A percentile compares a stretch with the other conserved stretches of the same genome.
Conservation (phyloP, 345 rosid species). For the Melaleuca alternifolia region DNA sequence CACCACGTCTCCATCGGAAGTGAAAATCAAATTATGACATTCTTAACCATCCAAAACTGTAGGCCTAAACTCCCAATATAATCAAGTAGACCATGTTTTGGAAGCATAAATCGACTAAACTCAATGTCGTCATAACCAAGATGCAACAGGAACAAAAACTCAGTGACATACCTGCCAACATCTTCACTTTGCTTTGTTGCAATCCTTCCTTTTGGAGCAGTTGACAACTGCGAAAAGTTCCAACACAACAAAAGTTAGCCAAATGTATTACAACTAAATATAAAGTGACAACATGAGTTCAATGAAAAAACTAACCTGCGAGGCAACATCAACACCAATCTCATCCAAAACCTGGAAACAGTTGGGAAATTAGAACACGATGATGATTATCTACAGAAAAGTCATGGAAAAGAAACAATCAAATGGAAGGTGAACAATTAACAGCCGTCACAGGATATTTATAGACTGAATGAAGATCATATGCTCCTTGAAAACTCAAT, state of each 20-base stretch:
- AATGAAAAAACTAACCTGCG: conserved; percentile 56
- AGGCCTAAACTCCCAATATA: neutral
- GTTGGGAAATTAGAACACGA: neutral
- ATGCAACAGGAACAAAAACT: neutral
- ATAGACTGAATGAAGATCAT: neutral
- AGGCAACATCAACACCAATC: conserved; percentile 89
- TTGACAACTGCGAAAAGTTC: conserved; percentile 44
- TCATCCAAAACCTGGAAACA: conserved; percentile 79
- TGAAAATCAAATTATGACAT: neutral
- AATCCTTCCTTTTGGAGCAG: conserved; percentile 79
- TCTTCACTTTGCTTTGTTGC: conserved; percentile 50
- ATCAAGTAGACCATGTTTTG: neutral
- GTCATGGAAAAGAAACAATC: neutral
- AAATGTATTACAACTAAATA: neutral
- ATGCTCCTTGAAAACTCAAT: neutral
- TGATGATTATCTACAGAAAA: neutral
- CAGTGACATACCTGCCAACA: conserved; percentile 48
- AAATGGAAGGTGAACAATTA: neutral
- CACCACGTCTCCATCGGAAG: neutral
- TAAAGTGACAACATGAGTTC: neutral
- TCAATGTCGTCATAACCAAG: neutral
- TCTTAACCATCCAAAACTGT: neutral
- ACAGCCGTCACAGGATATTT: neutral
- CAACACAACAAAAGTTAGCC: neutral
- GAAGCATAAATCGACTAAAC: neutral